Conservation (phyloP, 176 grass and related monocot genomes). For the Tillandsia leiboldiana region DNA sequence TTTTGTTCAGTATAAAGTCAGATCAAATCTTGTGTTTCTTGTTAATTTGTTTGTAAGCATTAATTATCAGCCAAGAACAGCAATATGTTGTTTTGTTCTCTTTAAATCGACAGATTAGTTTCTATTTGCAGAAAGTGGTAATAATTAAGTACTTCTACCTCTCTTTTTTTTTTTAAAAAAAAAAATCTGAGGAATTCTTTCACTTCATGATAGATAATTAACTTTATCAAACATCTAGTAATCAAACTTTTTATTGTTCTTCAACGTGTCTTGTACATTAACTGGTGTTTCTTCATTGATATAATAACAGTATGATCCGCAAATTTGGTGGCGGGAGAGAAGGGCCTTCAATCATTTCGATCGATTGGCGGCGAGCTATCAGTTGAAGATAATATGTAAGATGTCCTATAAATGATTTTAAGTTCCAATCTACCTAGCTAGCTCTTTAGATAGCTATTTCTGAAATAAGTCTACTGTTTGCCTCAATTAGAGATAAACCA, state of each 20-base stretch:
- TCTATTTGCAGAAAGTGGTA: background rate
- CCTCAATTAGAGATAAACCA: background rate
- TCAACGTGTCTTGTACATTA: background rate
- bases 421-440: background rate
- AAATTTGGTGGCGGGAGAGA: background rate
- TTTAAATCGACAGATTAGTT: background rate
- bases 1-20: background rate
- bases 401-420: conserved; percentile 2
- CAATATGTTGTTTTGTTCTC: background rate
- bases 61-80: background rate
- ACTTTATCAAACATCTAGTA: too few species aligned
- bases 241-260: conserved; percentile 3
- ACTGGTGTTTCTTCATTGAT: background rate
- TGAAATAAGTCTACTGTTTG: background rate
- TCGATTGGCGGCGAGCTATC: background rate
- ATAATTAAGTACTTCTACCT: background rate
- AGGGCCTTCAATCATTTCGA: background rate
- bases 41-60: background rate
- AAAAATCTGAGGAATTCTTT: background rate
- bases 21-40: background rate
- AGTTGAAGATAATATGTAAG: background rate
- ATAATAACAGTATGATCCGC: background rate
- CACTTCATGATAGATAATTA: too few species aligned
- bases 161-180: background rate
- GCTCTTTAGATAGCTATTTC: background rate